A percentile compares a stretch with the other conserved stretches of the same genome.
These are phyloP conservation scores for Vitis hybrid DNA, from an alignment of 177 flowering plant genomes.

Conservation along the genomic window DNA sequence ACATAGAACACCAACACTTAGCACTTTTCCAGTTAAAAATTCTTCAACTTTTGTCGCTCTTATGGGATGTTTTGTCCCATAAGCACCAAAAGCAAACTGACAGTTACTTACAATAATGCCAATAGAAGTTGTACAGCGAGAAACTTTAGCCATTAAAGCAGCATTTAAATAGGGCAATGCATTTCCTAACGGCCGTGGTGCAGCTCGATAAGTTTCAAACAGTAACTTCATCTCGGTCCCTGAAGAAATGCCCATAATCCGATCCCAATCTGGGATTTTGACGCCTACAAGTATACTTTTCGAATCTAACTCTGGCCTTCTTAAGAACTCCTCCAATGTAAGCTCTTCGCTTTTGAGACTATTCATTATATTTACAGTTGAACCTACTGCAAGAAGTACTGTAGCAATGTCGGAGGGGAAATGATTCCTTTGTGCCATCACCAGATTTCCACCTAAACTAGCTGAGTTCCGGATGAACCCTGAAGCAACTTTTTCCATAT, in stretches of 20 bases:
- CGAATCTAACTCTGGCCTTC: constrained; percentile 49
- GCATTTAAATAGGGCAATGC: constrained; percentile 83
- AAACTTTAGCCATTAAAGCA: constrained; percentile 69
- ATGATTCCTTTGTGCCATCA: constrained; percentile 74
- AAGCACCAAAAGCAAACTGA: constrained; percentile 80
- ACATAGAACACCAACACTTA: constrained; percentile 37
- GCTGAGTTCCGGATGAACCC: constrained; percentile 70
- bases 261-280: constrained; percentile 52
- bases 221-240: constrained; percentile 26
- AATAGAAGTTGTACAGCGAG: constrained; percentile 23
- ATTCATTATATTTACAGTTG: constrained; percentile 44
- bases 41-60: constrained; percentile 71
- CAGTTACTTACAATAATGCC: constrained; percentile 38
- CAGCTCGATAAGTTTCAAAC: constrained; percentile 81
- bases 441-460: constrained; percentile 88
- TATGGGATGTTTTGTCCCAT: constrained; percentile 70
- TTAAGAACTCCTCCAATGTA: constrained; percentile 71
- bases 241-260: constrained; percentile 14
- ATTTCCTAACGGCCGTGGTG: constrained; percentile 84
- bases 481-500: constrained; percentile 83
- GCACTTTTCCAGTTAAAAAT: constrained; percentile 54
- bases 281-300: constrained; percentile 58
- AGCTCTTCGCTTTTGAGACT: constrained; percentile 33
- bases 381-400: constrained; percentile 66
- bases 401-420: constrained; percentile 93